Percentiles rank a stretch among this genome's conserved stretches.
Conservation (phyloP, 2,329 filamentous ascomycete genomes). For the Fusarium armeniacum region DNA sequence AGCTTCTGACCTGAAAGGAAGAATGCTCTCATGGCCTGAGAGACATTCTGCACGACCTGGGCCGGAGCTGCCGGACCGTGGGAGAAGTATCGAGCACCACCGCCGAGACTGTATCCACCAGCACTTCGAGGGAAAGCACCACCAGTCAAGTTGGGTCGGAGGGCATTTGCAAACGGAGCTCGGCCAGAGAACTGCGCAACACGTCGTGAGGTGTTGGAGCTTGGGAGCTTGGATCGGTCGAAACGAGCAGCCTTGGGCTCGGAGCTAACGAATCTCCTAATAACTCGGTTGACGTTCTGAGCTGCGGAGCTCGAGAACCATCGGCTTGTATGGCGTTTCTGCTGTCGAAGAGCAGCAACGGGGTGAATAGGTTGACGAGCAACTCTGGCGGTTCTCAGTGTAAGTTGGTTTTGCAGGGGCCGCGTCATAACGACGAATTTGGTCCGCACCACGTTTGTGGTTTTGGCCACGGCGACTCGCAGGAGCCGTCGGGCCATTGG, state of each 20-base stretch:
- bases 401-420: constrained; percentile 61
- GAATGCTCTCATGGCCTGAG: constrained; percentile 90
- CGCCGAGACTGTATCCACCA: constrained; percentile 84
- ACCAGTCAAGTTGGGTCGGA: constrained; percentile 92
- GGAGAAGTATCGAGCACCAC: constrained; percentile 88
- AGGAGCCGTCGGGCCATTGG: constrained; percentile 68
- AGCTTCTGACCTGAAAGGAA: constrained; percentile 91
- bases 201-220: constrained; percentile 64
- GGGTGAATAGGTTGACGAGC: constrained; percentile 68
- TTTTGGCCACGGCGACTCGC: constrained; percentile 65
- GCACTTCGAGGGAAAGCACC: constrained; percentile 87
- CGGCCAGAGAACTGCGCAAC: constrained; percentile 76
- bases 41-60: constrained; percentile 96
- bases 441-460: constrained; percentile 65
- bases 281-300: constrained; percentile 60
- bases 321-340: constrained; percentile 56
- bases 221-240: constrained; percentile 65
- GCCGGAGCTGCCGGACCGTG: constrained; percentile 87
- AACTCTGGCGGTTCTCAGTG: constrained; percentile 58
- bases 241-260: constrained; percentile 55
- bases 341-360: constrained; percentile 65
- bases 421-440: constrained; percentile 63
- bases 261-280: constrained; percentile 67
- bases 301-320: constrained; percentile 64
- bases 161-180: constrained; percentile 87